Evolutionary conservation across 1,139 yeast genomes (phyloP), one percentile per base, ranked within the genome.

Genomic region (Kluyveromyces sp.): DNA sequence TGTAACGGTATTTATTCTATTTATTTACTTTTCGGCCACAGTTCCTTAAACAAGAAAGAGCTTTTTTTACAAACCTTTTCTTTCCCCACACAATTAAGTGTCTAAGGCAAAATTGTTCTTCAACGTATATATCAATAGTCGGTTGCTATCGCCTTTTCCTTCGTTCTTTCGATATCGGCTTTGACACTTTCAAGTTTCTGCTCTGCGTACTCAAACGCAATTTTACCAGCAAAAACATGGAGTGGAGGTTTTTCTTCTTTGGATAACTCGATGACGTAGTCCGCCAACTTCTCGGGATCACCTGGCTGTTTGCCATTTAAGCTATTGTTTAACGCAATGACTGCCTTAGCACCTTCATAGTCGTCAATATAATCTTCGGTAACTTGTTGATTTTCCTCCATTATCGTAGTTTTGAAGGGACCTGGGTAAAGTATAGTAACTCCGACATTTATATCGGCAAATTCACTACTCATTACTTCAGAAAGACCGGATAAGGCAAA

Each of bases 401-500:
- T 7, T 7, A 30, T 7, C 6, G 12, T 12, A 13, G 33, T 30
- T 13, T n/a, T 30, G 16, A 30, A 30, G 13, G 16, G 33, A 13
- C 33, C 33, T 30, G 33, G 33, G 12, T 30, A 30, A 6, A 30
- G n/a, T 7, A 30, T 12, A 12, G 33, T n/a, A 7, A 30, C 33
- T 30, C 16, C 16, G 7, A 30, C 33, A n/a, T 30, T 30, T 7
- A 30, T 30, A 12, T 30, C 33, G 16, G 64, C 64, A 39, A 58
- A 44, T 41, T 62, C 66, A 36, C 52, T 53, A 4, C 64, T 63
- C 39, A 64, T 61, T 15, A 51, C 54, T 44, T 63, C 66, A 6
- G 65, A 60, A 17, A 61, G 39, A n/a, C 56, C 62, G 42, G 49
- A 54, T 19, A 63, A 60, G 4, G 65, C 66, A 41, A 53, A 61